These are phyloP conservation scores for Rhizophagus prolifer DNA, from an alignment of 192 early-diverging fungal species.

Conservation along the genomic window DNA sequence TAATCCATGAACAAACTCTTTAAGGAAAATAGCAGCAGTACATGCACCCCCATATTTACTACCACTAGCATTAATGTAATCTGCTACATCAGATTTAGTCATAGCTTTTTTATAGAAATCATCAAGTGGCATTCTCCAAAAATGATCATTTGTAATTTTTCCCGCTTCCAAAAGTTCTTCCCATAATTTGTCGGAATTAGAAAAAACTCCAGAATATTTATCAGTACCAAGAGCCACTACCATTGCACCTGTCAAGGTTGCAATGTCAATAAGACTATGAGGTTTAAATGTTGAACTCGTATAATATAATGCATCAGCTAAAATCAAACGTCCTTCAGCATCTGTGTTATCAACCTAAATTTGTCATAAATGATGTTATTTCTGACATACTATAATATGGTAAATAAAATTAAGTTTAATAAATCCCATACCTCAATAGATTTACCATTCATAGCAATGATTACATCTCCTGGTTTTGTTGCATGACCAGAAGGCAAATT, in stretches of 20 bases:
- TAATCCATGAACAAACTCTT: constrained; percentile 73
- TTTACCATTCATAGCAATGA: constrained; percentile 82
- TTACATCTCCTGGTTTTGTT: constrained; percentile 91
- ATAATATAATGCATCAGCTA: constrained; percentile 92
- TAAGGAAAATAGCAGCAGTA: constrained; percentile 86
- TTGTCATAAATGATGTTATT: neutral
- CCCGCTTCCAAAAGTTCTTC: constrained; percentile 62
- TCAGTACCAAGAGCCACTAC: constrained; percentile 81
- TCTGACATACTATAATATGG: neutral
- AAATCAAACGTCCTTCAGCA: constrained; percentile 83
- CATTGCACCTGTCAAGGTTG: constrained; percentile 95
- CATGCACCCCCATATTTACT: constrained; percentile 79
- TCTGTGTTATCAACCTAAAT: constrained; percentile 80
- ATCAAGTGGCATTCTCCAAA: constrained; percentile 95
- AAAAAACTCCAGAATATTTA: constrained; percentile 86
- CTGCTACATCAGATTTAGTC: constrained; percentile 76
- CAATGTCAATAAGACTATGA: constrained; percentile 73
- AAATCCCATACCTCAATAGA: constrained; percentile 71
- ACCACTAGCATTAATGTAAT: constrained; percentile 81
- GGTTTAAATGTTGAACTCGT: constrained; percentile 68
- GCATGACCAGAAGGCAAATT: constrained; percentile 87
- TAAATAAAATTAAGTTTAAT: constrained; percentile 8
- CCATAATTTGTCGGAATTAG: constrained; percentile 78
- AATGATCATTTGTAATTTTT: constrained; percentile 65
- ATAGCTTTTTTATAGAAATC: constrained; percentile 69